Evolutionary conservation across 2,329 filamentous ascomycete species (phyloP).

Genomic region (Sporothrix brasiliensis): DNA sequence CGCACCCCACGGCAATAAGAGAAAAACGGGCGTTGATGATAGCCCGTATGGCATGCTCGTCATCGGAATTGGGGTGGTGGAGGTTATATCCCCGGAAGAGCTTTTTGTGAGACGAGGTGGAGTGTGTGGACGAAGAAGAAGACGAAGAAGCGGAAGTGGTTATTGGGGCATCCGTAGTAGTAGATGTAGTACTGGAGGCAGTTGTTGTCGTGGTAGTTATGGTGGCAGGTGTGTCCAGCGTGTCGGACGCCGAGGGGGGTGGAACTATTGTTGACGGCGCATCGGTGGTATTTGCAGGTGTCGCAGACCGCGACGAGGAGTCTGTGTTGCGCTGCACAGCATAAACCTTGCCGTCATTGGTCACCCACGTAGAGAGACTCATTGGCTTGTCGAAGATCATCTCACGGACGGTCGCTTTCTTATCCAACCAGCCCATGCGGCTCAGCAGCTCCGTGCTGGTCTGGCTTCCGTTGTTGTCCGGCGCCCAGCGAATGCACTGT

Average conservation of each 20-base stretch:
- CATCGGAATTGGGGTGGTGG: conserved; percentile 66
- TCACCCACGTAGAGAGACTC: conserved; percentile 93
- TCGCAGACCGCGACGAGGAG: conserved; percentile 23
- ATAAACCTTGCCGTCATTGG: conserved; percentile 82
- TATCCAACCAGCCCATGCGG: conserved; percentile 82
- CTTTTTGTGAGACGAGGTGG: conserved; percentile 53
- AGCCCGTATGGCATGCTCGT: conserved; percentile 68
- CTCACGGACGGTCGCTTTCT: conserved; percentile 73
- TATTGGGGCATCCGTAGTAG: not conserved
- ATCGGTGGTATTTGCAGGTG: not conserved
- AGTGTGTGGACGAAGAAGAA: not conserved
- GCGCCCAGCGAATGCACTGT: conserved; percentile 93
- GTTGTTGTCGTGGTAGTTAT: conserved; percentile 6
- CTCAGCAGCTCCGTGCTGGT: conserved; percentile 88
- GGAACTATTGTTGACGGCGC: not conserved
- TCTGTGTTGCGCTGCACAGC: conserved; percentile 73
- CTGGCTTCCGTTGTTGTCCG: conserved; percentile 78
- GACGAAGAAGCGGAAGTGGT: not conserved
- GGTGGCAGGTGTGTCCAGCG: conserved; percentile 9
- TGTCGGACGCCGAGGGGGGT: not conserved
- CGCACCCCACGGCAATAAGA: conserved; percentile 82
- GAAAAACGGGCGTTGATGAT: conserved; percentile 95
- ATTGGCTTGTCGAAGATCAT: conserved; percentile 96
- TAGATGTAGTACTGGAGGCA: not conserved
- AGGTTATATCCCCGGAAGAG: conserved; percentile 92